Evolutionary conservation across 1,139 yeast species (phyloP), one percentile per base, ranked within the genome.

Genomic region (Geotrichum armillariae): DNA sequence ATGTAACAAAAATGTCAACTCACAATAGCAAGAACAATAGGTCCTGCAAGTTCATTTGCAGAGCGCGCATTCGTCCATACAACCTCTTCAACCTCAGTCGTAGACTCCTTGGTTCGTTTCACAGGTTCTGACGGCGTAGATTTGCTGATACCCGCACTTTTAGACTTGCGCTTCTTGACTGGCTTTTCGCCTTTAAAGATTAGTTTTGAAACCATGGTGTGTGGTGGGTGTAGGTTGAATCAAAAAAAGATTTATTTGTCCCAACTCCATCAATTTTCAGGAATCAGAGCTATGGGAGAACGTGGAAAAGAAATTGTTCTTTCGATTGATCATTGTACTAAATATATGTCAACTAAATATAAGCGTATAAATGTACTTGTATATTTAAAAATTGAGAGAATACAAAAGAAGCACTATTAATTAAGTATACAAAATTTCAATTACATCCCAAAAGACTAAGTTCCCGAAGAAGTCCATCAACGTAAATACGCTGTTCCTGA

Each of bases 181-280:
- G 66, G 59, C 48, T 64, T 67, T 41, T 73, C 76, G 16, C 76
- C 76, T 56, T 75, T 75, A 60, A 75, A 75, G 1, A 61, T 55
- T 12, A 75, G 64, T 53, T 71, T 73, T 1, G 75, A 66, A 0
- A 72, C 77, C 79, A 75, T 73, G 25, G 18, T 35, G 21, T 11
- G 29, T 25, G 6, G 29, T 25, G 29, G 6, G 29, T n/a, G n/a
- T n/a, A 11, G 6, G 29, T 25, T 25, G 29, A 7, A 11, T 25
- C 9, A 25, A 25, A 25, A 11, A 25, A 7, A 11, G 11, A 11
- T 7, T 25, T 25, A 25, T 25, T 25, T 25, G 9, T 25, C 29
- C 29, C 29, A 25, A 11, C 11, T 25, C 9, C 11, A 7, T 11
- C 6, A 7, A 25, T 25, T 25, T 25, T 6, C 11, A 25, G 11